A percentile compares a stretch with the other conserved stretches of the same genome.
Evolutionary conservation across 805 yeast genomes (phyloP).

Genomic region (Kodamaea kakaduensis): DNA sequence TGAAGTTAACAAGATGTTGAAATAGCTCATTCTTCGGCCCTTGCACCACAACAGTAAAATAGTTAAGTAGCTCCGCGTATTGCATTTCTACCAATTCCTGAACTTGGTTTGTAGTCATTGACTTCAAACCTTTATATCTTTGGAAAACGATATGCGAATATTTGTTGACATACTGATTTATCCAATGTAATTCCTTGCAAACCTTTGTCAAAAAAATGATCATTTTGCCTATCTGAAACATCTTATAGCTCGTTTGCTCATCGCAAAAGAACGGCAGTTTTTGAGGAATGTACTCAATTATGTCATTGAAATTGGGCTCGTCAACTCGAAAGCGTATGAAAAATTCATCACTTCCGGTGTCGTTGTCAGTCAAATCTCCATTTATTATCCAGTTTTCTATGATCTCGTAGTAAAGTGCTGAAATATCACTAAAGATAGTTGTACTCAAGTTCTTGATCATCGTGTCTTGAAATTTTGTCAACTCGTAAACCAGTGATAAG

Average conservation of each 20-base stretch:
- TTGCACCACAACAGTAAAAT: conserved; percentile 47
- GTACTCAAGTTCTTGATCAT: conserved; percentile 42
- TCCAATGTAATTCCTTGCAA: conserved; percentile 70
- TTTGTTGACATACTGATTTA: conserved; percentile 38
- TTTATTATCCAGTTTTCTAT: conserved; percentile 62
- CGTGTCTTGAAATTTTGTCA: conserved; percentile 62
- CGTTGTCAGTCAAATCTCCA: conserved; percentile 54
- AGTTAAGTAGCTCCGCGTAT: conserved; percentile 50
- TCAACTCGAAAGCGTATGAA: conserved; percentile 43
- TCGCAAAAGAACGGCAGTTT: conserved; percentile 48
- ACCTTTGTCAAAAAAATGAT: conserved; percentile 56
- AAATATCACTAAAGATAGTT: conserved; percentile 42
- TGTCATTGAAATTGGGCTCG: conserved; percentile 30
- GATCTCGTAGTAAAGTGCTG: conserved; percentile 58
- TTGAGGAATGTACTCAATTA: conserved; percentile 26
- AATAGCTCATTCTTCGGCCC: conserved; percentile 39
- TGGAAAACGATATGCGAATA: conserved; percentile 29
- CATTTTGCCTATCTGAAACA: conserved; percentile 70
- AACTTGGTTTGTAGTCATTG: conserved; percentile 32
- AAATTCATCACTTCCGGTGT: conserved; percentile 50
- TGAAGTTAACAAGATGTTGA: conserved; percentile 57
- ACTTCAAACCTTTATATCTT: conserved; percentile 29
- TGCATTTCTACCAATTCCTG: conserved; percentile 37
- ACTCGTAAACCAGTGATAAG: conserved; percentile 47
- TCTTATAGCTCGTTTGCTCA: conserved; percentile 36